Evolutionary conservation across 805 yeast species (phyloP).

Genomic region (Cyberlindnera mississippiensis): DNA sequence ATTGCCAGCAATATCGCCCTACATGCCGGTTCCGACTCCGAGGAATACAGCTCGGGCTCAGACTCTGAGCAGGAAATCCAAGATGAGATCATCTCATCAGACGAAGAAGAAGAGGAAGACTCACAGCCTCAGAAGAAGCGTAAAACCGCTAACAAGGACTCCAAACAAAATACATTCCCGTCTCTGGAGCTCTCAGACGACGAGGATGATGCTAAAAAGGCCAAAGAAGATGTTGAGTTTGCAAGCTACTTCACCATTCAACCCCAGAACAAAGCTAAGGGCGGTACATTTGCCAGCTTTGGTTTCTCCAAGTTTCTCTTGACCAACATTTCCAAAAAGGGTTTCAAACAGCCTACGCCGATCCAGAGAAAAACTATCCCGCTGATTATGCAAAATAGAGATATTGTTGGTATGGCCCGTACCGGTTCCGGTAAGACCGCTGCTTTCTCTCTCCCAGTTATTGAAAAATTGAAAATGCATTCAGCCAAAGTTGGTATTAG

Average conservation of each 20-base stretch:
- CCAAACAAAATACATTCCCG: constrained; percentile 36
- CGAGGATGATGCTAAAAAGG: constrained; percentile 33
- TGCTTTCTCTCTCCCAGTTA: constrained; percentile 86
- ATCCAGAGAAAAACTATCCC: constrained; percentile 97
- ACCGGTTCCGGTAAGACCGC: constrained; percentile 99
- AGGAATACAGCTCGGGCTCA: constrained; percentile 29
- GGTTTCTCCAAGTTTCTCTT: constrained; percentile 75
- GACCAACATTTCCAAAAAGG: constrained; percentile 72
- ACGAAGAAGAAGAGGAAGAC: constrained; percentile 38
- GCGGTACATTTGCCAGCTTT: constrained; percentile 85
- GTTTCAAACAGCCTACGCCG: constrained; percentile 94
- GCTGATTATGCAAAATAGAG: constrained; percentile 77
- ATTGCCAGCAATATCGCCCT: constrained; percentile 59
- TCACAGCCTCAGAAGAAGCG: constrained; percentile 26
- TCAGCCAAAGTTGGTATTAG: constrained; percentile 85
- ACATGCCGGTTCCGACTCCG: constrained; percentile 38
- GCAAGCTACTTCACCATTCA: constrained; percentile 40
- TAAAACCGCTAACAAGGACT: constrained; percentile 15
- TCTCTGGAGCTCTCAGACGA: constrained; percentile 50
- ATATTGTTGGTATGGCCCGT: constrained; percentile 99
- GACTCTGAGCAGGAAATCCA: constrained; percentile 37
- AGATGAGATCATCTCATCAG: constrained; percentile 52
- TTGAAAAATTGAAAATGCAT: constrained; percentile 80
- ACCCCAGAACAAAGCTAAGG: constrained; percentile 56
- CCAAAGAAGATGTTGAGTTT: constrained; percentile 43